phyloP scores from a whole-genome alignment of 495 filamentous ascomycete species.

The Talaromyces liani region DNA sequence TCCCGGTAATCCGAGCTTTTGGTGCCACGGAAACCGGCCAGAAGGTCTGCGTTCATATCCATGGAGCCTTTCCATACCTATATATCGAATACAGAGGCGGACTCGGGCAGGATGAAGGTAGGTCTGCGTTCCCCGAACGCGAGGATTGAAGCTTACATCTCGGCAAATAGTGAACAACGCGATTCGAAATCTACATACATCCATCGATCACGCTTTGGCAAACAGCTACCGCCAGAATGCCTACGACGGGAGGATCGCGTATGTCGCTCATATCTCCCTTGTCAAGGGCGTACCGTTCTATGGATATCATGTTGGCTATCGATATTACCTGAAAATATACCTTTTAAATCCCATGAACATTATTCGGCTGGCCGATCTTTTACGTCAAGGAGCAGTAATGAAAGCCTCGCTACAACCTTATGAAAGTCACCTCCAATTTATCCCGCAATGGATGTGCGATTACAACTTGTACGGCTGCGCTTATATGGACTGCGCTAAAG shows the following conservation, averaged over 20 bases:
- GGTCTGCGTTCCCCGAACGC: slow-evolving; percentile 8
- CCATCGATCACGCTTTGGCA: slow-evolving; percentile 79
- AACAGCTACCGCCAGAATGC: slow-evolving; percentile 71
- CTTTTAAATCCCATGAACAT: slow-evolving; percentile 77
- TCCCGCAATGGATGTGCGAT: slow-evolving; percentile 96
- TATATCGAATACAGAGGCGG: slow-evolving; percentile 80
- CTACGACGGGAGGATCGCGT: slow-evolving; percentile 57
- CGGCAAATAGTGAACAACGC: slow-evolving; percentile 54
- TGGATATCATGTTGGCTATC: slow-evolving; percentile 88
- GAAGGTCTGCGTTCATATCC: slow-evolving; percentile 93
- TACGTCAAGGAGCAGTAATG: slow-evolving; percentile 81
- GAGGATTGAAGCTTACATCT: not conserved
- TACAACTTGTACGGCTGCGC: slow-evolving; percentile 93
- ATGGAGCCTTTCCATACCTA: slow-evolving; percentile 91
- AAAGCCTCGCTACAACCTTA: slow-evolving; percentile 79
- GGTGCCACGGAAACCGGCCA: slow-evolving; percentile 93
- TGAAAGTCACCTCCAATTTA: slow-evolving; percentile 85
- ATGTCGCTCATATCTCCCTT: slow-evolving; percentile 82
- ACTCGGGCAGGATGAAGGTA: slow-evolving; percentile 59
- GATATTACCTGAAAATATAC: slow-evolving; percentile 89
- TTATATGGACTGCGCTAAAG: slow-evolving; percentile 66
- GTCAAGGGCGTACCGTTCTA: slow-evolving; percentile 95
- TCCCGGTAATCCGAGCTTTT: slow-evolving; percentile 87
- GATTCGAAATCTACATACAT: slow-evolving; percentile 63
- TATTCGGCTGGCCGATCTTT: slow-evolving; percentile 72